phyloP scores from a whole-genome alignment of 129 eudicot species.

The Helichrysum umbraculigerum region DNA sequence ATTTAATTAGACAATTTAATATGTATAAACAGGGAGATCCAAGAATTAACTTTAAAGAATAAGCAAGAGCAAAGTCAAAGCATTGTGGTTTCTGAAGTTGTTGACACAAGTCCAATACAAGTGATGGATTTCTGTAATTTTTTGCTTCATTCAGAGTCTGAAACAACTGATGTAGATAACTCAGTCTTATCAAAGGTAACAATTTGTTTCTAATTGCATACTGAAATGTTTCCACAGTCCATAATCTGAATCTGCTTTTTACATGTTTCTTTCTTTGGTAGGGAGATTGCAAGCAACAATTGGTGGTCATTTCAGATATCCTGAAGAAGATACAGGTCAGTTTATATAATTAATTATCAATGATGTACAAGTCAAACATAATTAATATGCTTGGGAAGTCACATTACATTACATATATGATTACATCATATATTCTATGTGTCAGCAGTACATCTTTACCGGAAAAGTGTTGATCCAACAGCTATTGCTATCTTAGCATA shows the following conservation, averaged over 20 bases:
- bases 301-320: constrained; percentile 44
- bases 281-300: constrained; percentile 56
- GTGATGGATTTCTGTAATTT: constrained; percentile 31
- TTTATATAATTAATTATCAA: constrained; percentile 12
- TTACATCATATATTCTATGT: not conserved
- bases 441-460: not conserved
- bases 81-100: constrained; percentile 31
- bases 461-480: not conserved
- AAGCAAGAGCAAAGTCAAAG: constrained; percentile 35
- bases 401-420: not conserved
- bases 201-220: not conserved
- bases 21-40: constrained; percentile 49
- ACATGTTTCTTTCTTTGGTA: constrained; percentile 30
- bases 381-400: constrained; percentile 11
- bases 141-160: constrained; percentile 37
- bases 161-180: constrained; percentile 23
- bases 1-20: not conserved
- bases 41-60: constrained; percentile 36
- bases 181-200: constrained; percentile 40
- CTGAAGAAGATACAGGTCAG: constrained; percentile 65
- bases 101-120: constrained; percentile 28
- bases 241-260: constrained; percentile 12
- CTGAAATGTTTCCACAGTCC: constrained; percentile 10
- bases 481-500: not conserved
- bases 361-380: constrained; percentile 3